Conservation (phyloP, 2,329 filamentous ascomycete genomes). For the Sporothrix globosa region DNA sequence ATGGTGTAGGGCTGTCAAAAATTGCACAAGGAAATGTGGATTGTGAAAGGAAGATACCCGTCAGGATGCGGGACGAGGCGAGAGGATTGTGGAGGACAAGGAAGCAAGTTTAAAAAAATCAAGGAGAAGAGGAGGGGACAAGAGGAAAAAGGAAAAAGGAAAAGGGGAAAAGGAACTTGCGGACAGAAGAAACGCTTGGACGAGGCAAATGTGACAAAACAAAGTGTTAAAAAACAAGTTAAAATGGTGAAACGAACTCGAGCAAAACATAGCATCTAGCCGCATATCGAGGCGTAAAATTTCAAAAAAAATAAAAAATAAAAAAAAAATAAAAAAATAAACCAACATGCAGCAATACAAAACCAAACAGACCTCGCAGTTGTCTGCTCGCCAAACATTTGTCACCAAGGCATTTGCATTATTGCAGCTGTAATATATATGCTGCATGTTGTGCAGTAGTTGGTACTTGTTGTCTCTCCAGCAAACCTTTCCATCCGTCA, state of each 20-base stretch:
- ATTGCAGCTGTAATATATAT: not conserved
- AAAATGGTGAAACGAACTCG: slow-evolving; percentile 4
- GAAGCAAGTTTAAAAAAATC: not conserved
- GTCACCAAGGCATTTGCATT: not conserved
- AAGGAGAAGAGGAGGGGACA: not conserved
- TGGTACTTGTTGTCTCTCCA: not conserved
- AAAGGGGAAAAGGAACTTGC: not conserved
- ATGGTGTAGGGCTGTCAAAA: slow-evolving; percentile 7
- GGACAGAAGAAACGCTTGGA: not conserved
- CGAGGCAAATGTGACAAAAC: not conserved
- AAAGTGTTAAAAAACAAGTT: not conserved
- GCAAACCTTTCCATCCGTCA: slow-evolving; percentile 10
- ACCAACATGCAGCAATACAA: not conserved
- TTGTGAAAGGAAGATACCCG: slow-evolving; percentile 10
- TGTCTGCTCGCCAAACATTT: not conserved
- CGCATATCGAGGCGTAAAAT: not conserved
- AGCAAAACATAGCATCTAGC: not conserved
- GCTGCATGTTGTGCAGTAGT: slow-evolving; percentile 15
- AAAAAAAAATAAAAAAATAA: too few species aligned
- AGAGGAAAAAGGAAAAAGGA: not conserved
- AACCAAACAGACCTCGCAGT: not conserved
- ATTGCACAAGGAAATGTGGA: not conserved
- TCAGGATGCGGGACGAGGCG: slow-evolving; percentile 21
- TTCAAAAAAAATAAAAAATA: too few species aligned
- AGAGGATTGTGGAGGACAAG: slow-evolving; percentile 7